Base-by-base conservation (phyloP, 495 filamentous ascomycete species). In the Aspergillus heteromorphus region DNA sequence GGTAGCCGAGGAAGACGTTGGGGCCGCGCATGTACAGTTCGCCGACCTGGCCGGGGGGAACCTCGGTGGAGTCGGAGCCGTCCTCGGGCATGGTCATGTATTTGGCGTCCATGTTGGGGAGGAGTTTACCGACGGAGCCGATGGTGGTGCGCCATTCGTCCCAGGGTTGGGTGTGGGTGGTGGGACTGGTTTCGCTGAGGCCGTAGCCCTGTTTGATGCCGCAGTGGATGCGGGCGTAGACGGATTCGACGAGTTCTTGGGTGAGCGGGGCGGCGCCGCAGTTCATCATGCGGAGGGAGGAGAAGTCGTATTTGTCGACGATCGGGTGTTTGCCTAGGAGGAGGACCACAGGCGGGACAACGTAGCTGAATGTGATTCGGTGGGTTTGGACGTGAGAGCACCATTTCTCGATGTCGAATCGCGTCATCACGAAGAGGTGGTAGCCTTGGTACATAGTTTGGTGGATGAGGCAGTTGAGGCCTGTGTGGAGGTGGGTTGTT, bases 221-320 rank as follows among this genome's bases (percentile, higher is more conserved):
- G 38, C 95, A 73, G 42, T 83, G 82, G 48, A 93, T 78, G 11
- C 91, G 81, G 4, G 79, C 62, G 73, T 90, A 91, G 8, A 95
- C 84, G 14, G 84, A 79, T 52, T 92, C 82, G 6, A 91, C 87
- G 2, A 98, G 75, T 48, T 97, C 91, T 18, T 79, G 74, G 0
- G 89, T 95, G 36, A 97, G 73, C 0, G 93, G 93, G 3, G 93
- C 93, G 1, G 92, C 93, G 7, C 91, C 93, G 1, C 83, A 92
- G 70, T 89, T 95, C 73, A 96, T 73, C 84, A 92, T 91, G 31
- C 86, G 84, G 13, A 98, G 60, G 18, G 77, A 84, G 13, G 81
- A 86, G 16, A 98, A 73, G 67, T 98, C 84, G 66, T 92, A 96
- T 58, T 89, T 88, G 41, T 71, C 77, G 10, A 96, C 83, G 4